phyloP scores from a whole-genome alignment of 495 filamentous ascomycete species.

The Penicillium paxilli region DNA sequence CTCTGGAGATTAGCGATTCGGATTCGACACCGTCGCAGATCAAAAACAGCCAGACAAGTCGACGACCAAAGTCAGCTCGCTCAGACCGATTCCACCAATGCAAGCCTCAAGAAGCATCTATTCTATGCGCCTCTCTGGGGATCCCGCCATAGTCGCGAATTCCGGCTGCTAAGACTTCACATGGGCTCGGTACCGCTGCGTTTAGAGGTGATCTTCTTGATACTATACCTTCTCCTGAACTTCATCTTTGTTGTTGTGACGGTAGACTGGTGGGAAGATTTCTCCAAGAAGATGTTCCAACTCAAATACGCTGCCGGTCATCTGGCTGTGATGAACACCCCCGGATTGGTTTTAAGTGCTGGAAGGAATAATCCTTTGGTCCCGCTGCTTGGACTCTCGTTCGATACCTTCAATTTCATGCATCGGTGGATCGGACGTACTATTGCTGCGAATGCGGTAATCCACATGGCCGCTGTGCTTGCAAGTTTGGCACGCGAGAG shows the following conservation, averaged over 20 bases:
- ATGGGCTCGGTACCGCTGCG: conserved; percentile 45
- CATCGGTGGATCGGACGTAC: conserved; percentile 48
- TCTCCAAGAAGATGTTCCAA: conserved; percentile 35
- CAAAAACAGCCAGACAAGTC: conserved; percentile 15
- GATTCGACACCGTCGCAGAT: conserved; percentile 28
- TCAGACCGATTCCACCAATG: conserved; percentile 11
- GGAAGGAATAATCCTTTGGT: conserved; percentile 47
- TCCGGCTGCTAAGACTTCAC: conserved; percentile 33
- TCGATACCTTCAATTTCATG: conserved; percentile 47
- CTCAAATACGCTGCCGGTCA: conserved; percentile 42
- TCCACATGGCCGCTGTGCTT: conserved; percentile 39
- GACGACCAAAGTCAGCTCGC: conserved; percentile 28
- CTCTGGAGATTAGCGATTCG: conserved; percentile 24
- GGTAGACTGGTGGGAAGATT: conserved; percentile 41
- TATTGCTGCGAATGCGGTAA: conserved; percentile 33
- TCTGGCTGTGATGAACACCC: conserved; percentile 44
- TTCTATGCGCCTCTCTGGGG: conserved; percentile 43
- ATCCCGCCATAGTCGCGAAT: conserved; percentile 41
- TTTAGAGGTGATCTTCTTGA: conserved; percentile 32
- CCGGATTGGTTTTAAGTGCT: conserved; percentile 39
- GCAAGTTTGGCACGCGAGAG: conserved; percentile 24
- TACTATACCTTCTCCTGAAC: conserved; percentile 35
- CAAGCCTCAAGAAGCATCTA: conserved; percentile 40
- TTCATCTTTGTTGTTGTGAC: conserved; percentile 36
- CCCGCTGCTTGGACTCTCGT: conserved; percentile 34